phyloP scores from a whole-genome alignment of 768 basidiomycete species.

The Amanita jacksonii region DNA sequence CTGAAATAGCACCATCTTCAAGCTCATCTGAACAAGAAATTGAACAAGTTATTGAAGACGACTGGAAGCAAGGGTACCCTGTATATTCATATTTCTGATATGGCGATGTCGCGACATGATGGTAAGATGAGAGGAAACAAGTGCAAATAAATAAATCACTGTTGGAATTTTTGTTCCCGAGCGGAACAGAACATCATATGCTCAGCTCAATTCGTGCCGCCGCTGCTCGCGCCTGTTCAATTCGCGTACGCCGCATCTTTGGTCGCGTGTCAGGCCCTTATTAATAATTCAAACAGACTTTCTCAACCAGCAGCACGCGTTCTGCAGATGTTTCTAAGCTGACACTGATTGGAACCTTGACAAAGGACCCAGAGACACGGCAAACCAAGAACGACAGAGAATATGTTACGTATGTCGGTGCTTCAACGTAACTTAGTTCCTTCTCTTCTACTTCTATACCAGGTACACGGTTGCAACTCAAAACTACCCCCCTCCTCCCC shows the following conservation, averaged over 20 bases:
- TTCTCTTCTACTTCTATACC: not conserved
- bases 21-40: conserved; percentile 59
- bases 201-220: conserved; percentile 39
- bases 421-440: not conserved
- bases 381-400: conserved; percentile 67
- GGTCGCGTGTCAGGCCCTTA: not conserved
- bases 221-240: conserved; percentile 25
- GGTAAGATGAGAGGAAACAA: conserved; percentile 6
- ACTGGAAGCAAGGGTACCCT: conserved; percentile 32
- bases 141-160: no score
- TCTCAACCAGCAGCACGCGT: conserved; percentile 50
- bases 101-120: conserved; percentile 89
- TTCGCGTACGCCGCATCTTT: conserved; percentile 35
- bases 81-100: conserved; percentile 77
- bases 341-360: conserved; percentile 65
- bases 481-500: conserved; percentile 48
- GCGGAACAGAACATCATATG: conserved; percentile 38
- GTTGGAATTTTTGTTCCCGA: conserved; percentile 1
- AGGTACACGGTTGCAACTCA: conserved; percentile 76
- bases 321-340: conserved; percentile 64
- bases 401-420: conserved; percentile 54
- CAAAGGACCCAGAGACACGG: conserved; percentile 60
- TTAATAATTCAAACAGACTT: conserved; percentile 33
- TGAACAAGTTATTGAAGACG: conserved; percentile 3
- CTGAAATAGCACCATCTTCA: conserved; percentile 71